These are phyloP conservation scores for Gastrodia elata DNA, from an alignment of 106 monocot genomes.

Conservation along the genomic window DNA sequence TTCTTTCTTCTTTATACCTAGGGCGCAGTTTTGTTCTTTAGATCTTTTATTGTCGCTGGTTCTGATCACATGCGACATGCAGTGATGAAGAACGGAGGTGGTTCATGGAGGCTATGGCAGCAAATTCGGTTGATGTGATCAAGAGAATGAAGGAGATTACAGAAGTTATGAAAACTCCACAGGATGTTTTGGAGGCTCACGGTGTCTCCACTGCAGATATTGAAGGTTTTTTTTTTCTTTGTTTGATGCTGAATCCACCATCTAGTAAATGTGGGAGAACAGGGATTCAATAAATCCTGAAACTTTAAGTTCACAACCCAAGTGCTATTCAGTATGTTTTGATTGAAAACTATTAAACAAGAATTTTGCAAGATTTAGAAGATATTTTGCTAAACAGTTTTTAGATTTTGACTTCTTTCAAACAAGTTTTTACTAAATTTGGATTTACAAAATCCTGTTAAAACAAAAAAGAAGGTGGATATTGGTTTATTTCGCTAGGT, in stretches of 20 bases:
- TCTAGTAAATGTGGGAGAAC: neutral
- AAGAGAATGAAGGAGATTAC: constrained; percentile 99
- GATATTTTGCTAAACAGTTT: too few species aligned
- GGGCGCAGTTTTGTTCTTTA: too few species aligned
- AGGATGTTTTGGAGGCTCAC: constrained; percentile 62
- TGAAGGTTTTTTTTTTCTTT: constrained; percentile 68
- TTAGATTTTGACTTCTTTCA: too few species aligned
- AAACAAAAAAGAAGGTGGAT: neutral
- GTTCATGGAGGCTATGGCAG: constrained; percentile 99
- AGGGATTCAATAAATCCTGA: neutral
- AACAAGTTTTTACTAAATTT: too few species aligned
- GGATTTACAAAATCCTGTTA: too few species aligned
- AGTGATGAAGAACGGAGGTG: constrained; percentile 83
- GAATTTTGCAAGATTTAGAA: too few species aligned
- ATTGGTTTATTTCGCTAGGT: neutral
- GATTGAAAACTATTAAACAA: too few species aligned
- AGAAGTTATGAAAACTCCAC: constrained; percentile 69
- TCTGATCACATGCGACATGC: neutral
- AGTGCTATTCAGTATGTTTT: neutral
- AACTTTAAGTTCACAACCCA: neutral
- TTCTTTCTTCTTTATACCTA: neutral
- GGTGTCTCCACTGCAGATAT: constrained; percentile 67
- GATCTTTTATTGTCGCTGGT: neutral
- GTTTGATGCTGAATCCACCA: too few species aligned
- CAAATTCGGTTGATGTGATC: constrained; percentile 62